Conservation (phyloP, 169 alveolate genomes). For the Babesia gibsoni region DNA sequence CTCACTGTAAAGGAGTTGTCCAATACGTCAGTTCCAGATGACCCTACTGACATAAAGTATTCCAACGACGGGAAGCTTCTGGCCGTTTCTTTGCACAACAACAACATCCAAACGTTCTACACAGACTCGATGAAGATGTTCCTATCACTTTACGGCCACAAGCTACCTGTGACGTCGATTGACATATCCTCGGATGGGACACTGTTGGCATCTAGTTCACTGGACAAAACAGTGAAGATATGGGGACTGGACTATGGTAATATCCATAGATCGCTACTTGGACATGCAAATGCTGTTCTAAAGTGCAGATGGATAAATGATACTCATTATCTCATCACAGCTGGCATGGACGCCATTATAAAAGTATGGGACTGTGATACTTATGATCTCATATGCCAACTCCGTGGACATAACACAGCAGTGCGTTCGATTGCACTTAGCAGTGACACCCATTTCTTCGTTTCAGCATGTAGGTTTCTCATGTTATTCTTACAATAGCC, state of each 20-base stretch:
- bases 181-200: constrained; percentile 78
- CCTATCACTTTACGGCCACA: constrained; percentile 85
- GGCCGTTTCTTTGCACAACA: constrained; percentile 77
- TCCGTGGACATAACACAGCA: constrained; percentile 63
- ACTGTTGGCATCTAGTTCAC: constrained; percentile 78
- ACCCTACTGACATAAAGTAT: constrained; percentile 61
- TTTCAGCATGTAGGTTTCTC: constrained; percentile 22
- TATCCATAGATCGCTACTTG: constrained; percentile 63
- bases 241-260: constrained; percentile 88
- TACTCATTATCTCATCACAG: constrained; percentile 62
- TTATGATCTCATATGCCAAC: constrained; percentile 64
- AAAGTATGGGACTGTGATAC: constrained; percentile 79
- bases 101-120: constrained; percentile 74
- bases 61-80: constrained; percentile 73
- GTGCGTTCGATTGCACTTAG: constrained; percentile 56
- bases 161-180: constrained; percentile 80
- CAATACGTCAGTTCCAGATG: constrained; percentile 33
- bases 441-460: constrained; percentile 60
- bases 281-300: constrained; percentile 26
- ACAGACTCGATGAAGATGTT: constrained; percentile 78
- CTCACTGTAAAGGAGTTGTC: constrained; percentile 35
- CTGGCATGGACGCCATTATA: constrained; percentile 43
- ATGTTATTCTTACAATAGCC: too few species aligned
- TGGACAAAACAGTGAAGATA: constrained; percentile 80
- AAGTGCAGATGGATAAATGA: constrained; percentile 32